Conservation (phyloP, 2,329 filamentous ascomycete species). For the Clonostachys chloroleuca region DNA sequence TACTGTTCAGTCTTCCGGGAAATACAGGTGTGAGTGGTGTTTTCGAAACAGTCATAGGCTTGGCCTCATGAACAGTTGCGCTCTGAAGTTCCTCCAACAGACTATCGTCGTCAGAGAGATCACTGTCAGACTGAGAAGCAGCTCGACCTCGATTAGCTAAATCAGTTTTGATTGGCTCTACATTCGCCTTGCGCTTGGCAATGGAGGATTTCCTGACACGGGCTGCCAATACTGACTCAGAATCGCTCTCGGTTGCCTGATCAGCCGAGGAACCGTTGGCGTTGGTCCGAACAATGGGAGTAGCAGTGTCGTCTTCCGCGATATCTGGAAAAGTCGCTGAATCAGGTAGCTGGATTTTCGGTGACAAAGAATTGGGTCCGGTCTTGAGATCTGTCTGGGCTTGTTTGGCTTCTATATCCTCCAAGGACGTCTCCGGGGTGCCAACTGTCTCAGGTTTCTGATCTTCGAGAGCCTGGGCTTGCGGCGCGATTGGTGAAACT, state of each 20-base stretch:
- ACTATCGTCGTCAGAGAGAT: slow-evolving; percentile 68
- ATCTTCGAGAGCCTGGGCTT: too few relatives aligned
- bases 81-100: slow-evolving; percentile 82
- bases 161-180: slow-evolving; percentile 54
- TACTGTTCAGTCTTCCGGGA: slow-evolving; percentile 20
- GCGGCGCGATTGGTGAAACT: too few relatives aligned
- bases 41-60: slow-evolving; percentile 72
- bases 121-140: slow-evolving; percentile 27
- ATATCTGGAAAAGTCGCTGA: too few relatives aligned
- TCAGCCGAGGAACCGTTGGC: too few relatives aligned
- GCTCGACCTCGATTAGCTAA: slow-evolving; percentile 15
- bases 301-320: too few relatives aligned
- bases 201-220: not conserved
- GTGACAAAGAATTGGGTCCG: not conserved
- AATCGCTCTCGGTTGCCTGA: slow-evolving; percentile 7
- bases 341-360: too few relatives aligned
- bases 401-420: too few relatives aligned
- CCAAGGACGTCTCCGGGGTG: too few relatives aligned
- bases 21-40: slow-evolving; percentile 73
- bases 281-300: too few relatives aligned
- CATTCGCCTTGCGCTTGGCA: slow-evolving; percentile 21
- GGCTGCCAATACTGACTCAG: slow-evolving; percentile 12
- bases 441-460: too few relatives aligned
- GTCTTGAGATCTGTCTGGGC: too few relatives aligned
- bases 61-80: slow-evolving; percentile 79